Conservation (phyloP, 2,329 filamentous ascomycete genomes). For the Penicillium hordei region DNA sequence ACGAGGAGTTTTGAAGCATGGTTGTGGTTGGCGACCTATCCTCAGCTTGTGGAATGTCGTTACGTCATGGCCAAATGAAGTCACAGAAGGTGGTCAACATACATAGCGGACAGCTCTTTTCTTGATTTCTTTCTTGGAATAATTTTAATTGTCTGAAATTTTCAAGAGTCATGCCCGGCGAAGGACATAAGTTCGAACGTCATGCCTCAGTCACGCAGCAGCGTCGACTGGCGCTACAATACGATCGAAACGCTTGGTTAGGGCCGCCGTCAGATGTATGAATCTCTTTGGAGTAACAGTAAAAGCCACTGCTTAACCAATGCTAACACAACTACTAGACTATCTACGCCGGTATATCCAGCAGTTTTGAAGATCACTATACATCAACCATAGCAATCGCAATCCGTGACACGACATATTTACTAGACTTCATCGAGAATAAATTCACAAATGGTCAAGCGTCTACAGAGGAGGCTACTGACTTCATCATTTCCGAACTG, state of each 20-base stretch:
- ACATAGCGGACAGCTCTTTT: background rate
- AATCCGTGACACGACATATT: slow-evolving; percentile 72
- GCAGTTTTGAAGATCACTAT: slow-evolving; percentile 37
- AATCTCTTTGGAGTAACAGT: background rate
- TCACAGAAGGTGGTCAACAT: background rate
- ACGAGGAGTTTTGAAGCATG: background rate
- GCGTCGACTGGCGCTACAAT: slow-evolving; percentile 33
- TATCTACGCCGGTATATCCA: slow-evolving; percentile 45
- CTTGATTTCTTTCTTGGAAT: background rate
- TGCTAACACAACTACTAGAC: slow-evolving; percentile 28
- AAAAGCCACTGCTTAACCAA: background rate
- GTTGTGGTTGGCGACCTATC: background rate
- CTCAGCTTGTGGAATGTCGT: background rate
- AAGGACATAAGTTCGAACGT: slow-evolving; percentile 15
- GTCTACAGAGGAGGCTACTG: slow-evolving; percentile 51
- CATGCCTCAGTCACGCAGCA: slow-evolving; percentile 37
- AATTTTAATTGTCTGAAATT: background rate
- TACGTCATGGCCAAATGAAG: slow-evolving; percentile 17
- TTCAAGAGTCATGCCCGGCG: slow-evolving; percentile 5
- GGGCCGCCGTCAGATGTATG: slow-evolving; percentile 42
- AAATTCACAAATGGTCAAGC: slow-evolving; percentile 51
- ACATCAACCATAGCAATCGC: slow-evolving; percentile 64
- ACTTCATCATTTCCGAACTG: slow-evolving; percentile 60
- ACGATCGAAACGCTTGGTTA: slow-evolving; percentile 36
- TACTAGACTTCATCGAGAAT: slow-evolving; percentile 69